Evolutionary conservation across 2,329 filamentous ascomycete genomes (phyloP).

Genomic region (Beauveria sp.): DNA sequence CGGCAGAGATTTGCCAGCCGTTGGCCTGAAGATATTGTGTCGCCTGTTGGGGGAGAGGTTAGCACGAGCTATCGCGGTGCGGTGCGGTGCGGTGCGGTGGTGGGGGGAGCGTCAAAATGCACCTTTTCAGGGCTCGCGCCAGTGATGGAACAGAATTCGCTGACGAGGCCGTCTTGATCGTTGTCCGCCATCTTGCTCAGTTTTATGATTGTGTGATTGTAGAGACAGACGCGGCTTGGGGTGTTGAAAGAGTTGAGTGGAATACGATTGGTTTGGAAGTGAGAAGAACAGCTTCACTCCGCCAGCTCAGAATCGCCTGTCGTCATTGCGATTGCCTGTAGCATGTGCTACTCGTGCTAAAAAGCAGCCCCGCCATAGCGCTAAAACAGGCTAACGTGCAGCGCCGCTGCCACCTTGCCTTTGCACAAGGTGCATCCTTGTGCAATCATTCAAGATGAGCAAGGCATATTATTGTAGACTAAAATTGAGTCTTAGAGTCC

Average conservation of each 20-base stretch:
- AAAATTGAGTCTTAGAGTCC: too few relatives aligned
- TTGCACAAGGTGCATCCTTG: not conserved
- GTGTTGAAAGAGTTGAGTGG: not conserved
- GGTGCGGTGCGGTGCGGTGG: not conserved
- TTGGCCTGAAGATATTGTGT: conserved; percentile 56
- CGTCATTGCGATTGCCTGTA: conserved; percentile 6
- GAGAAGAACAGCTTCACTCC: not conserved
- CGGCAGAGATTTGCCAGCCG: conserved; percentile 58
- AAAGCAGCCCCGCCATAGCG: not conserved
- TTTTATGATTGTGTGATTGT: not conserved
- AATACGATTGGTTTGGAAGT: not conserved
- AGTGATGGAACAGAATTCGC: conserved; percentile 22
- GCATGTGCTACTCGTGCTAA: not conserved
- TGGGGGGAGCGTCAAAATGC: conserved; percentile 19
- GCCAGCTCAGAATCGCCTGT: not conserved
- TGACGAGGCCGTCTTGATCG: conserved; percentile 19
- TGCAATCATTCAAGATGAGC: not conserved
- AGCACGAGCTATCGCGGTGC: not conserved
- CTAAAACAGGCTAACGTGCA: not conserved
- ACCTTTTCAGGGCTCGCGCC: conserved; percentile 22
- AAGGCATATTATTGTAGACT: not conserved
- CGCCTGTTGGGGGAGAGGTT: conserved; percentile 40
- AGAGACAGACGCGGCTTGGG: not conserved
- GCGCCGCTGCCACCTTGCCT: not conserved
- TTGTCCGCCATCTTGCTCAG: conserved; percentile 23